phyloP scores from a whole-genome alignment of 371 early-diverging fungal genomes.

The Mortierella sp. region DNA sequence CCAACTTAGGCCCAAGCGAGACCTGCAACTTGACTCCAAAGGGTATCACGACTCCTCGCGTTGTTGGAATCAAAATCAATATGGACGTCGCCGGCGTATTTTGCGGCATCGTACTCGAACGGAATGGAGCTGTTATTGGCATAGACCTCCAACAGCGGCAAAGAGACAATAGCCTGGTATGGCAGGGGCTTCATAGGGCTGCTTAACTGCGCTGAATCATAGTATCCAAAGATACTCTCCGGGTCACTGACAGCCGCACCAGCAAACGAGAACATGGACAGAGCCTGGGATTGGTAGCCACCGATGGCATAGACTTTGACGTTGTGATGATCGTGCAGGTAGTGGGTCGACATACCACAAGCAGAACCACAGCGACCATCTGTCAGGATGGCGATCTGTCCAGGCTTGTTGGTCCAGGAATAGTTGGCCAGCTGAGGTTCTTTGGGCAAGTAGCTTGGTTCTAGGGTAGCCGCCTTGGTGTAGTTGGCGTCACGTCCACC shows the following conservation, averaged over 20 bases:
- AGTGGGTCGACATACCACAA: slow-evolving; percentile 43
- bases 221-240: slow-evolving; percentile 4
- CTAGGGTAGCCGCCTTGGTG: slow-evolving; percentile 8
- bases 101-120: slow-evolving; percentile 25
- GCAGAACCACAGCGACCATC: slow-evolving; percentile 50
- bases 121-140: slow-evolving; percentile 6
- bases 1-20: slow-evolving; percentile 12
- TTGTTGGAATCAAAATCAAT: slow-evolving; percentile 17
- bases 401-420: slow-evolving; percentile 29
- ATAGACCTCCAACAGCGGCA: slow-evolving; percentile 21
- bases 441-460: not conserved
- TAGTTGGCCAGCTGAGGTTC: not conserved
- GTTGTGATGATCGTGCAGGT: slow-evolving; percentile 18
- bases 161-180: slow-evolving; percentile 10
- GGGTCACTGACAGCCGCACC: slow-evolving; percentile 20
- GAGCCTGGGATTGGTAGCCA: slow-evolving; percentile 23
- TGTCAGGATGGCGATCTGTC: slow-evolving; percentile 47
- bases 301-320: slow-evolving; percentile 41
- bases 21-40: slow-evolving; percentile 36
- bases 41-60: slow-evolving; percentile 20
- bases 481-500: slow-evolving; percentile 10
- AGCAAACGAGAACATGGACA: slow-evolving; percentile 47
- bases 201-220: not conserved
- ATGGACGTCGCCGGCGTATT: slow-evolving; percentile 5
- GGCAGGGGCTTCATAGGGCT: slow-evolving; percentile 15